Conservation (phyloP, 2,329 filamentous ascomycete genomes). For the Aspergillus quadrilineatus region DNA sequence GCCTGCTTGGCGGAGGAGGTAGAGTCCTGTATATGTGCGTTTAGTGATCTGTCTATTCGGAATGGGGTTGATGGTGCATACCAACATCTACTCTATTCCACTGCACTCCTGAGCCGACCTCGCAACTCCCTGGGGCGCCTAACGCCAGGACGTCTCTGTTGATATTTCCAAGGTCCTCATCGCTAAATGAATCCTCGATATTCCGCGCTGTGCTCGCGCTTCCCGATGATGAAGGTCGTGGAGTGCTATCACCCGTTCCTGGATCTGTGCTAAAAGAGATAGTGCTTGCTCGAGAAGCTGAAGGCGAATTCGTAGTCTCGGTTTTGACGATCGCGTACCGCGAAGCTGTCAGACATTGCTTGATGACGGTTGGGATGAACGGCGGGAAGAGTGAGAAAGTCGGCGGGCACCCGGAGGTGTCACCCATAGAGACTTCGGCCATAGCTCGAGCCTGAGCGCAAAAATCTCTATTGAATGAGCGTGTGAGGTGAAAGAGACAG, state of each 20-base stretch:
- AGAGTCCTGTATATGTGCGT: constrained; percentile 28
- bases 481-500: background rate
- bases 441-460: background rate
- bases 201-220: constrained; percentile 14
- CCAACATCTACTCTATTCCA: constrained; percentile 39
- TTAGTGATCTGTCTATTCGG: constrained; percentile 4
- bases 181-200: constrained; percentile 13
- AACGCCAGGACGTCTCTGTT: constrained; percentile 8
- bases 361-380: constrained; percentile 11
- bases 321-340: constrained; percentile 1
- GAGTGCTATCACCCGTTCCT: constrained; percentile 5
- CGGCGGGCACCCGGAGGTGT: constrained; percentile 2
- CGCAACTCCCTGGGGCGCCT: constrained; percentile 24
- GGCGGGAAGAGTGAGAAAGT: constrained; percentile 10
- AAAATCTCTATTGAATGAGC: background rate
- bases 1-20: constrained; percentile 36
- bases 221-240: constrained; percentile 15
- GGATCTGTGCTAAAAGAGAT: background rate
- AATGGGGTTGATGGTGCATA: constrained; percentile 11
- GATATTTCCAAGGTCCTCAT: constrained; percentile 14
- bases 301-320: background rate
- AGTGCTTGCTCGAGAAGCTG: background rate
- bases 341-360: constrained; percentile 4
- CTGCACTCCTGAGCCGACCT: constrained; percentile 31
- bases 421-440: constrained; percentile 1